Evolutionary conservation across 2,329 filamentous ascomycete species (phyloP).

Genomic region (Claviceps sp.): DNA sequence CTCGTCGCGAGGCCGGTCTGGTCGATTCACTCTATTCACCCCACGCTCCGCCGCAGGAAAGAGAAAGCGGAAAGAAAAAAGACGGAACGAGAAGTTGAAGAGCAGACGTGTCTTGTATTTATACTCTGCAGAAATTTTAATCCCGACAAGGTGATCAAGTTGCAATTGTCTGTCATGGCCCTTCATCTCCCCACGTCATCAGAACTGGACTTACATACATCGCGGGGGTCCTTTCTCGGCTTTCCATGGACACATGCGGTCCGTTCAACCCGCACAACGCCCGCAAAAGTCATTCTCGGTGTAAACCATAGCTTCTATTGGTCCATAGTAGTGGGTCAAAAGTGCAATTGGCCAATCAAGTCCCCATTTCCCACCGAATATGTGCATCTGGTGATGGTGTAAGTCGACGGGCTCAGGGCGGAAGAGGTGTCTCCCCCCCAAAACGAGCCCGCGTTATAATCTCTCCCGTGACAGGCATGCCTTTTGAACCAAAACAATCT

Average conservation of each 20-base stretch:
- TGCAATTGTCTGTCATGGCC: no score
- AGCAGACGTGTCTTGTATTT: not conserved
- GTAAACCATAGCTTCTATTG: constrained; percentile 18
- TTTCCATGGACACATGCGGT: no score
- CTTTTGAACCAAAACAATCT: constrained; percentile 23
- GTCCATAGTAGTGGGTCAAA: constrained; percentile 10
- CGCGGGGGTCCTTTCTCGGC: no score
- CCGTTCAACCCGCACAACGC: no score
- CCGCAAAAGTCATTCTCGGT: constrained; percentile 11
- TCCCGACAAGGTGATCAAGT: no score
- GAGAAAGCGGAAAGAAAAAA: not conserved
- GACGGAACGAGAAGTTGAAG: not conserved
- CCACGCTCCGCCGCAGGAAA: not conserved
- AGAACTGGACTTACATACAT: no score
- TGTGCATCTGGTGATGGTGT: constrained; percentile 22
- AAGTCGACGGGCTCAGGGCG: constrained; percentile 21
- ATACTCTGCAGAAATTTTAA: no score
- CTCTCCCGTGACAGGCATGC: constrained; percentile 23
- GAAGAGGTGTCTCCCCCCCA: constrained; percentile 15
- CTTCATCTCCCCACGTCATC: no score
- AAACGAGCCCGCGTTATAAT: constrained; percentile 24
- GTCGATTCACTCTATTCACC: no score
- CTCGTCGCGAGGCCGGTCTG: no score
- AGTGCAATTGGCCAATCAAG: constrained; percentile 16
- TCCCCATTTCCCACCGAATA: constrained; percentile 17